phyloP scores from a whole-genome alignment of 2,329 filamentous ascomycete genomes.

The Arthrobotrys musiformis region DNA sequence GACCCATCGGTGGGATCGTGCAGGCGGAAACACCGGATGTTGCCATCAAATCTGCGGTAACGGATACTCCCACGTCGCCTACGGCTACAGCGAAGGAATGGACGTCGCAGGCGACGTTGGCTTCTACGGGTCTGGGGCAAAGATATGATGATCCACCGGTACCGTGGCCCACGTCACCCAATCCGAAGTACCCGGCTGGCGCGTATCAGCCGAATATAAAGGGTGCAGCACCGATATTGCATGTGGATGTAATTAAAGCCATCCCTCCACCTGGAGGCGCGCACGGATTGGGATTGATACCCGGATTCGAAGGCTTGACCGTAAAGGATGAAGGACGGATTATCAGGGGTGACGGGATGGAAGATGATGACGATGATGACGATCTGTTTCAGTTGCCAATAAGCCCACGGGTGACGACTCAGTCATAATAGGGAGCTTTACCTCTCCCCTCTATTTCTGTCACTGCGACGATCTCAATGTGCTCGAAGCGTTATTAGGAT shows the following conservation, averaged over 20 bases:
- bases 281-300: conserved; percentile 32
- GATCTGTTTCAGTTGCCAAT: conserved; percentile 50
- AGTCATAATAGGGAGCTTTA: conserved; percentile 26
- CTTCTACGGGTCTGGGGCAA: conserved; percentile 36
- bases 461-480: neutral
- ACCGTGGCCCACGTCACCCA: conserved; percentile 38
- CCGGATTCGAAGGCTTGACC: conserved; percentile 38
- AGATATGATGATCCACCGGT: conserved; percentile 47
- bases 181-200: conserved; percentile 34
- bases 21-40: conserved; percentile 12
- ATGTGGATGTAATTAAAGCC: conserved; percentile 9
- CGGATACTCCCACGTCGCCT: conserved; percentile 42
- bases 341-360: neutral
- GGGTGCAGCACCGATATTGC: neutral
- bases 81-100: conserved; percentile 51
- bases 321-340: conserved; percentile 22
- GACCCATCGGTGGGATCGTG: neutral
- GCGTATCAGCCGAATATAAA: conserved; percentile 38
- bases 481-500: neutral
- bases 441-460: neutral
- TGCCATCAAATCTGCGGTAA: conserved; percentile 22
- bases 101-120: conserved; percentile 54
- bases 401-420: conserved; percentile 31
- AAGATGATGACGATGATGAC: conserved; percentile 44
- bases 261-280: conserved; percentile 19